Evolutionary conservation across 1,139 yeast species (phyloP), one percentile per base, ranked within the genome.

Genomic region (Blastobotrys serpentis): DNA sequence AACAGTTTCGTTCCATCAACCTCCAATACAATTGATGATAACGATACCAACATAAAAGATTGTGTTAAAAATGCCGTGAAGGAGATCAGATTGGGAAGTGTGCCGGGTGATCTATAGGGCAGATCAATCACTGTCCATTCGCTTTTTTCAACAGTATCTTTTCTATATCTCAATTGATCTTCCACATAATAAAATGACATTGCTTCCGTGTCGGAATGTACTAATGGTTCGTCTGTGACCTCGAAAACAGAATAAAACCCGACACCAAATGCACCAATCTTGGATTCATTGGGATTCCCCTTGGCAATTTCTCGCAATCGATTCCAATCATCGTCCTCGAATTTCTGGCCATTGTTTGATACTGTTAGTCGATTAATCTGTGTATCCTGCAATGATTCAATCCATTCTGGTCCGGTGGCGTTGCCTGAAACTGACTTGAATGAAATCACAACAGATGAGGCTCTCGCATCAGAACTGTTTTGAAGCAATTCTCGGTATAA

Each of bases 181-280:
- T 71, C 74, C 6, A 58, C 56, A 51, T 68, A 71, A 48, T 64
- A 64, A 52, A 71, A 71, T 2, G 65, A 61, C 71, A 70, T 68
- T 21, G 68, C 65, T 1, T 64, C 56, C 17, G 53, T 49, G 11
- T 74, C 74, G 1, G 74, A 71, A 43, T 67, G 69, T 2, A 71
- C 75, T 21, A 71, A 59, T 1, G 75, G 75, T 52, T 68, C 69
- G 72, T 92, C 98, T 59, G 98, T 96, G 65, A 92, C 94, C 75
- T 92, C 87, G 81, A 92, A 92, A 58, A 90, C 82, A 39, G 98
- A 90, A 81, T 92, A 92, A 82, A 92, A 92, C 72, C 98, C 98
- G 58, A 92, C 98, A 77, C 98, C 98, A 78, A 92, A 92, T 69
- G 95, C 98, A 76, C 98, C 98, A 72, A 92, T 92, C 88, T 92